Conservation (phyloP, 2,329 filamentous ascomycete species). For the Curvularia verruculosa region DNA sequence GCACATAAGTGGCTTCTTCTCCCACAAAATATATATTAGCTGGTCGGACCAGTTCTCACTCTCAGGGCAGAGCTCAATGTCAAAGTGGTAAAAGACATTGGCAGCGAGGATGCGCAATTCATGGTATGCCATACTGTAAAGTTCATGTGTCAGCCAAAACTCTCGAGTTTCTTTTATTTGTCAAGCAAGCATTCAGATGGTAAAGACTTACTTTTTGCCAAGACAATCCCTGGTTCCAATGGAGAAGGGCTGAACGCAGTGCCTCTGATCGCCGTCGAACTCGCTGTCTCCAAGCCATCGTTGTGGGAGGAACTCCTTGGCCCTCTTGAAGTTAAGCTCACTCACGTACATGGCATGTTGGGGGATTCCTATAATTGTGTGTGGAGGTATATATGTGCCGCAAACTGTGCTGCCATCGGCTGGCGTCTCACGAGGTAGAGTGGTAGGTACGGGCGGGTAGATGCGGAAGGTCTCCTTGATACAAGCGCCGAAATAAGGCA, state of each 20-base stretch:
- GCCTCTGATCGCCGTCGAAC: slow-evolving; percentile 38
- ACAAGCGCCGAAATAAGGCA: slow-evolving; percentile 49
- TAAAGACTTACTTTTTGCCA: slow-evolving; percentile 45
- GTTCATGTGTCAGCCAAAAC: slow-evolving; percentile 8
- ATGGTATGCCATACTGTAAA: slow-evolving; percentile 44
- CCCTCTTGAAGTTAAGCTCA: slow-evolving; percentile 43
- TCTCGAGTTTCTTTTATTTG: no score
- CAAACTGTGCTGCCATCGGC: slow-evolving; percentile 46
- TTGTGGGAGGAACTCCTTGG: slow-evolving; percentile 49
- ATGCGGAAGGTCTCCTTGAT: slow-evolving; percentile 52
- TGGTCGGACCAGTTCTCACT: slow-evolving; percentile 43
- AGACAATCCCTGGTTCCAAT: slow-evolving; percentile 51
- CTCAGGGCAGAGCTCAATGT: slow-evolving; percentile 46
- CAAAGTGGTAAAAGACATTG: slow-evolving; percentile 49
- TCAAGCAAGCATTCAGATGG: no score
- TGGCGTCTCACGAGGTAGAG: slow-evolving; percentile 44
- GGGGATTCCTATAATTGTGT: slow-evolving; percentile 22
- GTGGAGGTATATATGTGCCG: slow-evolving; percentile 45
- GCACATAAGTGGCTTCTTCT: slow-evolving; percentile 44
- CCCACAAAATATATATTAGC: slow-evolving; percentile 47
- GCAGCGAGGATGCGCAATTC: slow-evolving; percentile 53
- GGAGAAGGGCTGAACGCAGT: slow-evolving; percentile 53
- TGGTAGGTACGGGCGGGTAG: slow-evolving; percentile 51
- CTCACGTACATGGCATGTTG: slow-evolving; percentile 29
- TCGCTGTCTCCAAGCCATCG: slow-evolving; percentile 46